phyloP scores from a whole-genome alignment of 2,329 filamentous ascomycete species.

The Alternaria panax region DNA sequence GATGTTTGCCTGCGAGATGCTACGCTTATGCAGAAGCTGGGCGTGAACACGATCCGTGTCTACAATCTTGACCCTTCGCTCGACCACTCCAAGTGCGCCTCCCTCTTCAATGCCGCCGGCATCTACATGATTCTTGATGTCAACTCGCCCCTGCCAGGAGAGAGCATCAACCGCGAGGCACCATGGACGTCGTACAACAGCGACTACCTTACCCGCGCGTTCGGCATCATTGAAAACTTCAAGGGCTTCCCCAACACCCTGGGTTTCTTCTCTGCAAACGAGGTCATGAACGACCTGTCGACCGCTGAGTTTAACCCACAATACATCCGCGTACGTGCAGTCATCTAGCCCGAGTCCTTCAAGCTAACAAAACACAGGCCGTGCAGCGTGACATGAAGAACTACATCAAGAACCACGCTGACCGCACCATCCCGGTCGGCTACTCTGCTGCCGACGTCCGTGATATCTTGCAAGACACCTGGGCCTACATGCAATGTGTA shows the following conservation, averaged over 20 bases:
- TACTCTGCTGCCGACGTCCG: slow-evolving; percentile 80
- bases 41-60: slow-evolving; percentile 69
- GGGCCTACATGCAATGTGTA: slow-evolving; percentile 76
- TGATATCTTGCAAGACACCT: slow-evolving; percentile 74
- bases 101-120: slow-evolving; percentile 70
- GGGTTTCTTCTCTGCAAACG: slow-evolving; percentile 73
- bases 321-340: slow-evolving; percentile 61
- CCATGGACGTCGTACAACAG: slow-evolving; percentile 64
- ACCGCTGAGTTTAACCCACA: slow-evolving; percentile 62
- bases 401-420: slow-evolving; percentile 67
- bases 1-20: slow-evolving; percentile 68
- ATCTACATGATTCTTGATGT: slow-evolving; percentile 73
- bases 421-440: slow-evolving; percentile 68
- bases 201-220: slow-evolving; percentile 65
- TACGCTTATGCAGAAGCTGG: slow-evolving; percentile 67
- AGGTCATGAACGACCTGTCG: slow-evolving; percentile 69
- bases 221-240: slow-evolving; percentile 71
- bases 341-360: not conserved
- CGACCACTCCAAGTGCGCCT: slow-evolving; percentile 68
- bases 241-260: slow-evolving; percentile 71
- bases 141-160: slow-evolving; percentile 65
- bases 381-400: slow-evolving; percentile 73
- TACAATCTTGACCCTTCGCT: slow-evolving; percentile 68
- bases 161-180: slow-evolving; percentile 64
- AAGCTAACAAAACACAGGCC: slow-evolving; percentile 47